Conservation (phyloP, 139 green algal genomes). For the Haematococcus lacustris region DNA sequence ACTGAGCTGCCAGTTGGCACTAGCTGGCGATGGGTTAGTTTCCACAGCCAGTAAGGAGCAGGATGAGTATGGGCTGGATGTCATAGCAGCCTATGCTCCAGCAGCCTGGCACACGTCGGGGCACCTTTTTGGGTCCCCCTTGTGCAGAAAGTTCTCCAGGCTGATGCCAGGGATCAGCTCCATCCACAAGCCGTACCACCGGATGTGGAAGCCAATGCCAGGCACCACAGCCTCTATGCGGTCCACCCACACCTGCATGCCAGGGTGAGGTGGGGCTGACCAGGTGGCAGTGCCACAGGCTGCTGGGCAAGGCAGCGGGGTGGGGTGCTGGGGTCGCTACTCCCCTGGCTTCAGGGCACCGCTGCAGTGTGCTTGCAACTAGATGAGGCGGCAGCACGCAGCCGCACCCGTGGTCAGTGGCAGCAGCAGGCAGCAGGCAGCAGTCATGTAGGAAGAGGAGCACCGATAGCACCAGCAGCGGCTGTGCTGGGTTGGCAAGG, state of each 20-base stretch:
- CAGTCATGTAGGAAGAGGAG: not conserved
- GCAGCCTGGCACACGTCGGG: no score
- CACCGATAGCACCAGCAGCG: no score
- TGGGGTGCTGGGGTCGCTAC: not conserved
- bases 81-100: no score
- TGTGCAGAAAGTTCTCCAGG: conserved; percentile 40
- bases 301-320: not conserved
- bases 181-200: conserved; percentile 41
- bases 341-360: not conserved
- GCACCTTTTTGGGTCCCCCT: conserved; percentile 15
- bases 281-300: not conserved
- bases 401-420: not conserved
- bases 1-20: no score
- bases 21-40: no score
- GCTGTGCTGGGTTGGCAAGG: no score
- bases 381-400: no score
- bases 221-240: conserved; percentile 11
- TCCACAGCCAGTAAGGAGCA: no score
- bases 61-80: no score
- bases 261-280: not conserved
- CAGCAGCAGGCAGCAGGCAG: not conserved
- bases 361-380: not conserved
- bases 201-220: conserved; percentile 18
- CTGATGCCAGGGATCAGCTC: conserved; percentile 33
- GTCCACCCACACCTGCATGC: conserved; percentile 21